Base-by-base conservation (phyloP, 768 basidiomycete genomes). In the Fibroporia radiculosa region DNA sequence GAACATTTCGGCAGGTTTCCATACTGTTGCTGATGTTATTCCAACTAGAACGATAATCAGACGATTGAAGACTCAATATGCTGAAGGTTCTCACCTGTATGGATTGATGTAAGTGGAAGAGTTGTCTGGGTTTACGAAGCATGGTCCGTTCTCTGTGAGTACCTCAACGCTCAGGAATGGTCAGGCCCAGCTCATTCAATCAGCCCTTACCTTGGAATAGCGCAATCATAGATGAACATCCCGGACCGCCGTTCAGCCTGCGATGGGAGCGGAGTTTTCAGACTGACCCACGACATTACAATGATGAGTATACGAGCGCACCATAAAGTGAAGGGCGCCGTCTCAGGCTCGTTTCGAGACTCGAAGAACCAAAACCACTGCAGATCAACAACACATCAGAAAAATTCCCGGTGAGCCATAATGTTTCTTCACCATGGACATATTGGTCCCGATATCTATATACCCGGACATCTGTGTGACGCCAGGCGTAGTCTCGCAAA, bases 331-430 rank as follows among this genome's bases (percentile, higher is more conserved):
- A 84, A 77, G 0, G 81, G 81, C 0, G 80, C 80, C 1, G 70
- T 78, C 39, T 79, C 74, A 0, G 80, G 77, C 2, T 68, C 63
- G 24, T 74, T 61, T 12, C 82, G 70, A 2, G 82, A 71, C 49
- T 78, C 82, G 42, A 84, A 84, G 60, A 82, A 84, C 78, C 81
- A 84, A 55, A 83, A 84, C 78, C 78, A 83, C 80, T 81, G 42
- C 19, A 3, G 12, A 31, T 31, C 29, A 32, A 33, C 22, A n/a
- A n/a, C n/a, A n/a, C n/a, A n/a, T n/a, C n/a, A n/a, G n/a, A n/a
- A n/a, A n/a, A n/a, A n/a, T n/a, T n/a, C n/a, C n/a, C n/a, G n/a
- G n/a, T n/a, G n/a, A n/a, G n/a, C n/a, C n/a, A n/a, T n/a, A n/a
- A n/a, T n/a, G n/a, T n/a, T n/a, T n/a, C n/a, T 20, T 31, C 36